A percentile compares a stretch with the other conserved stretches of the same genome.
Evolutionary conservation across 1,284 basidiomycete genomes (phyloP).

Genomic region (Tremellales sp.): DNA sequence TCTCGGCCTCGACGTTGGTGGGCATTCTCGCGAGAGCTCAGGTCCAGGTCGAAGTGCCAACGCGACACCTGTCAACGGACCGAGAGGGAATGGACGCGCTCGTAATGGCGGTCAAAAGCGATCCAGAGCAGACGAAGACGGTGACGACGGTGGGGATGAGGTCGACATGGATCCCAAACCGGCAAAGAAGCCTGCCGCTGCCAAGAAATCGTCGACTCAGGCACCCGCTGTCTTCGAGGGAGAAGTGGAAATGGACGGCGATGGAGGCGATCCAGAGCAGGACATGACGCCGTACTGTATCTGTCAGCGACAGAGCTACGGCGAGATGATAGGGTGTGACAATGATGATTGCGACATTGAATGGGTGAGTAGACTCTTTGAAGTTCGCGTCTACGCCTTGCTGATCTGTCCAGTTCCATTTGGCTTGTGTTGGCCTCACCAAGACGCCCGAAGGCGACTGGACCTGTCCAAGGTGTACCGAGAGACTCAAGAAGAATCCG

Average conservation of each 20-base stretch:
- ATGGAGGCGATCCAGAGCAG: constrained; percentile 3
- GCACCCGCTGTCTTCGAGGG: not conserved
- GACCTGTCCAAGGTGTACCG: constrained; percentile 64
- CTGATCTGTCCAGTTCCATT: constrained; percentile 64
- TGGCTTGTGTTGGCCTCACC: constrained; percentile 69
- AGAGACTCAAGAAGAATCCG: constrained; percentile 32
- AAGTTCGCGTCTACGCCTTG: not conserved
- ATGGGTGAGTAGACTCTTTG: constrained; percentile 67
- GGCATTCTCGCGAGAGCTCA: constrained; percentile 13
- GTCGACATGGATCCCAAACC: constrained; percentile 4
- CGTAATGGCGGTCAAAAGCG: constrained; percentile 23
- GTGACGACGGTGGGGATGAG: constrained; percentile 28
- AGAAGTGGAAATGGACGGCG: not conserved
- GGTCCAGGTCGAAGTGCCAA: constrained; percentile 10
- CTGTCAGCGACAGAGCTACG: constrained; percentile 69
- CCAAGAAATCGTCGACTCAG: constrained; percentile 6
- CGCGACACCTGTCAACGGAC: constrained; percentile 5
- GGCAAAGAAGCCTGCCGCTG: constrained; percentile 1
- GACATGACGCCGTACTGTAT: constrained; percentile 78
- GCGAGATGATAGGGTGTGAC: constrained; percentile 97
- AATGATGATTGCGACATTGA: constrained; percentile 76
- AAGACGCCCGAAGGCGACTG: constrained; percentile 70
- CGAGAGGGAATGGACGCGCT: constrained; percentile 9
- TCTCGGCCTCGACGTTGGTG: constrained; percentile 19
- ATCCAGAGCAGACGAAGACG: constrained; percentile 24